These are phyloP conservation scores for Metroxylon sagu DNA, from an alignment of 176 grass and related monocot species.

Conservation along the genomic window DNA sequence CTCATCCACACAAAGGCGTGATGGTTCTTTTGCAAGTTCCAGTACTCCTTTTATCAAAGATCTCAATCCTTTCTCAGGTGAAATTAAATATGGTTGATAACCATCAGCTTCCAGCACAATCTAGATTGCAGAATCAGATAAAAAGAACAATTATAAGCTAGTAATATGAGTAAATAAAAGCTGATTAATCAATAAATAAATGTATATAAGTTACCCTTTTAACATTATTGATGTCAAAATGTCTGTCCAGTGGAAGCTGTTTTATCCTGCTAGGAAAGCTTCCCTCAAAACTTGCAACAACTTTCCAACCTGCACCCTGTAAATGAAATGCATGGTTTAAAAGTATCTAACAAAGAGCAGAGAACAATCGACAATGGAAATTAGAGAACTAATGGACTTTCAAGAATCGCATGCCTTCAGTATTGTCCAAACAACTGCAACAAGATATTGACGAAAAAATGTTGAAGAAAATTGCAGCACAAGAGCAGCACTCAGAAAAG, in stretches of 20 bases:
- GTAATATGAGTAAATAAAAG: slow-evolving; percentile 1
- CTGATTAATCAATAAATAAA: not conserved
- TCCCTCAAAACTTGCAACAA: slow-evolving; percentile 81
- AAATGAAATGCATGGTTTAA: not conserved
- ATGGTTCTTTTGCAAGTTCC: slow-evolving; percentile 79
- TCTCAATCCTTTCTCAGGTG: slow-evolving; percentile 74
- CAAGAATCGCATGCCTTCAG: too few species aligned
- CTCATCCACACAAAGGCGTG: slow-evolving; percentile 79
- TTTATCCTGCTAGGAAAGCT: slow-evolving; percentile 77
- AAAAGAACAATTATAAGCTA: not conserved
- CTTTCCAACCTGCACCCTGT: slow-evolving; percentile 72
- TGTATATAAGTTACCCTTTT: slow-evolving; percentile 48
- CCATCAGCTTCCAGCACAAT: slow-evolving; percentile 81
- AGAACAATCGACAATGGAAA: too few species aligned
- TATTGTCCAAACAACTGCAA: too few species aligned
- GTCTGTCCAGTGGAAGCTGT: slow-evolving; percentile 65
- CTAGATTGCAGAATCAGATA: slow-evolving; percentile 25
- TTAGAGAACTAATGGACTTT: too few species aligned
- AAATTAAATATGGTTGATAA: slow-evolving; percentile 83
- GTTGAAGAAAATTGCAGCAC: too few species aligned
- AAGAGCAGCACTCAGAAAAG: too few species aligned
- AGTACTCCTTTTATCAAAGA: slow-evolving; percentile 72
- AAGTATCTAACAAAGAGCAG: too few species aligned
- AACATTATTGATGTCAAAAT: slow-evolving; percentile 96
- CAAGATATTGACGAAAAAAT: too few species aligned